phyloP scores from a whole-genome alignment of 257 asterid species.

The Cynanchum wilfordii region DNA sequence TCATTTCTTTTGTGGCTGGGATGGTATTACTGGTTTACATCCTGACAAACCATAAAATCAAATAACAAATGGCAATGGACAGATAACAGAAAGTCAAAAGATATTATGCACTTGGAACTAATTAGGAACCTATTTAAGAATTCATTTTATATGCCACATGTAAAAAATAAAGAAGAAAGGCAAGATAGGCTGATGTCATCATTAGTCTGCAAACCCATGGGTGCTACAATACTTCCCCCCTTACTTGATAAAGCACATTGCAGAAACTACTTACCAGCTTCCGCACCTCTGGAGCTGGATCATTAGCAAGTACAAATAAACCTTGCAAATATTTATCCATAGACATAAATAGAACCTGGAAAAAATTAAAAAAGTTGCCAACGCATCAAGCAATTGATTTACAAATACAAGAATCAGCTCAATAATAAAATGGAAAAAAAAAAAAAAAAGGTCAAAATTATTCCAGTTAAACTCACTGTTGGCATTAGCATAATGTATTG shows the following conservation, averaged over 20 bases:
- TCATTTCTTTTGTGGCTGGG: neutral
- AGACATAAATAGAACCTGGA: slow-evolving; percentile 58
- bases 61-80: neutral
- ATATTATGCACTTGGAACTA: neutral
- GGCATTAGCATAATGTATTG: slow-evolving; percentile 97
- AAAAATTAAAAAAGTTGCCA: neutral
- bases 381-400: neutral
- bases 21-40: neutral
- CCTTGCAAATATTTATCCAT: slow-evolving; percentile 95
- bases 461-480: slow-evolving; percentile 40
- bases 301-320: slow-evolving; percentile 84
- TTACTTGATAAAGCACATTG: neutral
- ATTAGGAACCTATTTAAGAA: neutral
- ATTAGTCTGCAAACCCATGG: neutral
- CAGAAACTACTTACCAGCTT: slow-evolving; percentile 62
- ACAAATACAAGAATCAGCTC: neutral
- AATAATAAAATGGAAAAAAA: neutral
- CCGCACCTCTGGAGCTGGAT: slow-evolving; percentile 74
- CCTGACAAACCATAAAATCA: neutral
- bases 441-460: slow-evolving; percentile 14
- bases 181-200: neutral
- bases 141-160: neutral
- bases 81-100: neutral
- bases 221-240: neutral
- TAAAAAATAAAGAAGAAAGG: neutral